A percentile compares a stretch with the other conserved stretches of the same genome.
Evolutionary conservation across 768 basidiomycete species (phyloP).

Genomic region (Hygrocybe punicea): DNA sequence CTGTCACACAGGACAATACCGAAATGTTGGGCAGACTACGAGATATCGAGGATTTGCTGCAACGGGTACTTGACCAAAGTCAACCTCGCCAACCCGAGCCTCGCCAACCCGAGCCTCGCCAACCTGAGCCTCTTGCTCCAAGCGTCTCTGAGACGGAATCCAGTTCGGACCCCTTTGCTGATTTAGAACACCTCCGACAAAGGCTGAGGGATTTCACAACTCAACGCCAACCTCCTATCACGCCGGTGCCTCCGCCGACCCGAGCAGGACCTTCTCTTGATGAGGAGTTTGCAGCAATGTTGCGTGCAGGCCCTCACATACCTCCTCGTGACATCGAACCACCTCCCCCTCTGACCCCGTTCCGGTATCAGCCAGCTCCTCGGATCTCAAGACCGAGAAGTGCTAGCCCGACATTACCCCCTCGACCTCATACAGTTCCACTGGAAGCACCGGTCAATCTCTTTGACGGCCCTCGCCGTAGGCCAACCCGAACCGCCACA

Average conservation of each 20-base stretch:
- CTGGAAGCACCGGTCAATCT: conserved; percentile 10
- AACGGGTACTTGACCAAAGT: conserved; percentile 36
- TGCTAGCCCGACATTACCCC: conserved; percentile 35
- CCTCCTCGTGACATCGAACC: conserved; percentile 40
- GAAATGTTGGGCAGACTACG: conserved; percentile 41
- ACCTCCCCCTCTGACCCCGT: conserved; percentile 53
- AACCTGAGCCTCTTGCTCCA: conserved; percentile 21
- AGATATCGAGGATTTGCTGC: conserved; percentile 48
- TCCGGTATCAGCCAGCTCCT: conserved; percentile 53
- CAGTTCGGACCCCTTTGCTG: conserved; percentile 5
- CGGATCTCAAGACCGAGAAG: conserved; percentile 33
- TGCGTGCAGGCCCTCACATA: conserved; percentile 45
- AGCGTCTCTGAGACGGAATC: conserved; percentile 16
- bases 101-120: background rate
- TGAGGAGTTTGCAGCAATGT: conserved; percentile 57
- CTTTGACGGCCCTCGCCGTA: background rate
- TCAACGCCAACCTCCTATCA: conserved; percentile 1
- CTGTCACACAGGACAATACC: conserved; percentile 38
- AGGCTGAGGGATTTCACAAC: conserved; percentile 15
- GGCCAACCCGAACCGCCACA: background rate
- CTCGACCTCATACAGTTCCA: conserved; percentile 30
- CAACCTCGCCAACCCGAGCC: conserved; percentile 13
- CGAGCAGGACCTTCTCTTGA: conserved; percentile 53
- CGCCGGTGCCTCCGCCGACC: conserved; percentile 43
- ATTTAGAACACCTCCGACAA: conserved; percentile 23